These are phyloP conservation scores for Maudiozyma barnettii DNA, from an alignment of 805 yeast genomes.

Conservation along the genomic window DNA sequence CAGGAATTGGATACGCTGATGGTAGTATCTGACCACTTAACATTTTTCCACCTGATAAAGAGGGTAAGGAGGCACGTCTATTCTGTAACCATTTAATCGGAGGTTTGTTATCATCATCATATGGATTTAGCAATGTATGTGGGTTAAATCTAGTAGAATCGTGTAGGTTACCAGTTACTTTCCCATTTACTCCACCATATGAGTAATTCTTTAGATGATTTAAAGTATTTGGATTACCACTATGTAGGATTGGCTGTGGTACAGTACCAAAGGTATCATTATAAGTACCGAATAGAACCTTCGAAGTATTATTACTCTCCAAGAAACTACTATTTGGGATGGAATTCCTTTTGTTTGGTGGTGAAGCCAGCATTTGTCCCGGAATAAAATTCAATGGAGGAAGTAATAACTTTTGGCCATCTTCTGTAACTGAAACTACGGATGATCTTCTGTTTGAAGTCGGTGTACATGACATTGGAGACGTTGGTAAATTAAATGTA, in stretches of 20 bases:
- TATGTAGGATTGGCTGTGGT: background rate
- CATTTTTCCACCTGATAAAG: background rate
- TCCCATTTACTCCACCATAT: background rate
- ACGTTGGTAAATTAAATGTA: slow-evolving; percentile 5
- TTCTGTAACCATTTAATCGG: background rate
- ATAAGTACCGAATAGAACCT: background rate
- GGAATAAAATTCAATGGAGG: slow-evolving; percentile 11
- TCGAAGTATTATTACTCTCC: background rate
- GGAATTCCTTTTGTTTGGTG: background rate
- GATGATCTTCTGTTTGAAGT: slow-evolving; percentile 8
- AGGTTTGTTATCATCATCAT: background rate
- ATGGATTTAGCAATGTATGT: background rate
- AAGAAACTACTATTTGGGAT: background rate
- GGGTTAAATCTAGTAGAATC: background rate
- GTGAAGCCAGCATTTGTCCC: background rate
- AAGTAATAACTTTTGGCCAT: slow-evolving; percentile 8
- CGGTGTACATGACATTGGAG: slow-evolving; percentile 5
- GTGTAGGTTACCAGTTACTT: background rate
- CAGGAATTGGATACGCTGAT: background rate
- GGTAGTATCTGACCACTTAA: background rate
- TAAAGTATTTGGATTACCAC: background rate
- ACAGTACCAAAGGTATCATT: background rate
- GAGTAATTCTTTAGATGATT: slow-evolving; percentile 2
- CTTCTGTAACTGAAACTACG: slow-evolving; percentile 8
- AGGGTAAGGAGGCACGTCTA: slow-evolving; percentile 3